A percentile compares a stretch with the other conserved stretches of the same genome.
phyloP scores from a whole-genome alignment of 1,139 yeast genomes.

The Yamadazyma epiphylla region DNA sequence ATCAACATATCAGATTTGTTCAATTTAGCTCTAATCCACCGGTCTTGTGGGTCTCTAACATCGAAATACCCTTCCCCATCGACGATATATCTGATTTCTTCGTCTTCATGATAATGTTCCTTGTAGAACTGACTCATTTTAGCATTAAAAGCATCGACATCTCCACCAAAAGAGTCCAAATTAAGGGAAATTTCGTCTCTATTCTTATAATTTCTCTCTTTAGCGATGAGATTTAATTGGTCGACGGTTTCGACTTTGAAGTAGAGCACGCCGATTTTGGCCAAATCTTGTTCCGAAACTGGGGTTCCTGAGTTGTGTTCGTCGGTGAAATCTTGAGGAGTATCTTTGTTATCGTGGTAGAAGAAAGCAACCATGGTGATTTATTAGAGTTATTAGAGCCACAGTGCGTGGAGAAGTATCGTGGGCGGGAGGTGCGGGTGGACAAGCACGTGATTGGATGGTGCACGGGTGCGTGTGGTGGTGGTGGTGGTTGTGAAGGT shows the following conservation, averaged over 20 bases:
- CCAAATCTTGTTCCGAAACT: slow-evolving; percentile 50
- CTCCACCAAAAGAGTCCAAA: slow-evolving; percentile 60
- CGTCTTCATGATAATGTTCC: slow-evolving; percentile 96
- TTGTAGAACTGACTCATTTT: slow-evolving; percentile 71
- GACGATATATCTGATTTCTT: slow-evolving; percentile 84
- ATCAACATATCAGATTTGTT: slow-evolving; percentile 64
- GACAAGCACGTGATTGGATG: too few relatives aligned
- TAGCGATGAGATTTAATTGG: slow-evolving; percentile 65
- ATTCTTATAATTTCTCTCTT: slow-evolving; percentile 70
- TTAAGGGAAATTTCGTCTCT: slow-evolving; percentile 69
- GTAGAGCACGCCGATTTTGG: slow-evolving; percentile 68
- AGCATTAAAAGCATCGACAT: slow-evolving; percentile 52
- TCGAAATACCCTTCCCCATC: slow-evolving; percentile 95
- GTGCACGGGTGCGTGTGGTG: too few relatives aligned
- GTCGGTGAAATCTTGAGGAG: slow-evolving; percentile 61
- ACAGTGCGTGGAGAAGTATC: too few relatives aligned
- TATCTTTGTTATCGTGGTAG: slow-evolving; percentile 65
- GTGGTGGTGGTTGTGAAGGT: too few relatives aligned
- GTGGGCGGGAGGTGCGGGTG: too few relatives aligned
- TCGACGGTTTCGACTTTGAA: slow-evolving; percentile 47
- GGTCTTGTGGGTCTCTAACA: slow-evolving; percentile 63
- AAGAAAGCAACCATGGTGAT: slow-evolving; percentile 54
- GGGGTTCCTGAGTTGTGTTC: slow-evolving; percentile 68
- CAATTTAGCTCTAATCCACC: slow-evolving; percentile 77
- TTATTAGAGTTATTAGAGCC: too few relatives aligned